Evolutionary conservation across 768 basidiomycete species (phyloP), one percentile per base, ranked within the genome.

Genomic region (Epithele typhae): DNA sequence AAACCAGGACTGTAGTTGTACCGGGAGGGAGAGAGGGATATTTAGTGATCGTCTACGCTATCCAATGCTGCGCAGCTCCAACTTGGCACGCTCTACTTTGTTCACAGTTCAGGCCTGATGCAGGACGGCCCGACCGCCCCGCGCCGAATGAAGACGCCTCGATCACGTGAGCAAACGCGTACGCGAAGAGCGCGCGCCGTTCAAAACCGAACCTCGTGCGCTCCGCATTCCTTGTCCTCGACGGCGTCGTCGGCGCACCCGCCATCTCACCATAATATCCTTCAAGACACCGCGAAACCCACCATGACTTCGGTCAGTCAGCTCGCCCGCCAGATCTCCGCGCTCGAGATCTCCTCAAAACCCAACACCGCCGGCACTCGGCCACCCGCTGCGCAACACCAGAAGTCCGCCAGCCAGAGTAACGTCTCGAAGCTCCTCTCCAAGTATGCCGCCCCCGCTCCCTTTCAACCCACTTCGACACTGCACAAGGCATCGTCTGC

Each of bases 371-470:
- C 27, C 27, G 27, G 27, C 27, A 23, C 56, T 61, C 39, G 68
- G 64, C 3, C 60, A 35, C 36, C 51, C 53, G 66, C 51, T 24
- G 57, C 45, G 67, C 71, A 55, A 43, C 72, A 54, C 51, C 61
- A 64, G 54, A 87, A 85, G 57, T 77, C 79, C 22, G 64, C 79
- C 18, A 76, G 75, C 55, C 79, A 84, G 58, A 60, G 71, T 3
- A 80, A 76, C 54, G 81, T 87, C 21, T 69, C 82, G 11, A 89
- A 87, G 61, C 73, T 88, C 10, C 73, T 87, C 48, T 79, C 81
- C 1, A 90, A 89, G 67, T 88, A 76, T 54, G 83, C 82, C 9
- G 76, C 84, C 2, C 82, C 86, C 0, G 78, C 82, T 53, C 75
- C 78, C 8, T 57, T 55, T 23, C 46, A 63, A 1, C 27, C 57